Percentiles rank a stretch among this genome's conserved stretches.
These are phyloP conservation scores for Volvariella surrecta DNA, from an alignment of 1,284 basidiomycete species.

Conservation along the genomic window DNA sequence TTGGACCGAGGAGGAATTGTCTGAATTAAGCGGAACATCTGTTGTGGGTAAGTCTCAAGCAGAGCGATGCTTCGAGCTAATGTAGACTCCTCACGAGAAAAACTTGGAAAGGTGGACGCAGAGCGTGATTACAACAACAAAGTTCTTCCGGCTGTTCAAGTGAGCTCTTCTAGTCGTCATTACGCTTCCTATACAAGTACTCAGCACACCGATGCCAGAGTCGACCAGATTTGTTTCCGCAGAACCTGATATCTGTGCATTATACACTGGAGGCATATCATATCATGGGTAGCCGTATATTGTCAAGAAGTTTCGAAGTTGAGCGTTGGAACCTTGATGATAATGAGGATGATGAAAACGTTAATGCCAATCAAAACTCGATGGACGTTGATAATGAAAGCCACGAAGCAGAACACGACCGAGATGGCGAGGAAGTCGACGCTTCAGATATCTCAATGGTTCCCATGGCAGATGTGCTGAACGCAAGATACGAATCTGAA, in stretches of 20 bases:
- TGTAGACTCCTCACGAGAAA: constrained; percentile 40
- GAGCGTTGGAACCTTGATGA: constrained; percentile 43
- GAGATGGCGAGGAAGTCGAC: constrained; percentile 57
- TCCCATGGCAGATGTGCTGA: constrained; percentile 94
- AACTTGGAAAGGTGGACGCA: constrained; percentile 82
- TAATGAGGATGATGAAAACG: constrained; percentile 20
- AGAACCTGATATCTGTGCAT: constrained; percentile 32
- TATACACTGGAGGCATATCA: constrained; percentile 82
- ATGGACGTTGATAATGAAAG: constrained; percentile 45
- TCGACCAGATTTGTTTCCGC: constrained; percentile 64
- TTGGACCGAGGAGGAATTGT: constrained; percentile 72
- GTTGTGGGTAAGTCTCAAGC: constrained; percentile 62
- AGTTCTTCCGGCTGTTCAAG: constrained; percentile 59
- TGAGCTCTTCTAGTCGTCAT: constrained; percentile 31
- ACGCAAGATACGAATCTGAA: constrained; percentile 79
- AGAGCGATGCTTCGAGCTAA: constrained; percentile 3
- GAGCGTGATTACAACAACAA: constrained; percentile 67
- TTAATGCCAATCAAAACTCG: constrained; percentile 26
- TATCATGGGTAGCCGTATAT: constrained; percentile 86
- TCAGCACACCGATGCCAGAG: constrained; percentile 29
- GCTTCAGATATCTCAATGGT: constrained; percentile 84
- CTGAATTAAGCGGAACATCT: constrained; percentile 77
- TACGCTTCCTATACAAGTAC: constrained; percentile 1
- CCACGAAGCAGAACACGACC: constrained; percentile 31
- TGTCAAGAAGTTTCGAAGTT: constrained; percentile 86